Conservation (phyloP, 1,284 basidiomycete genomes). For the Boletus smithii region DNA sequence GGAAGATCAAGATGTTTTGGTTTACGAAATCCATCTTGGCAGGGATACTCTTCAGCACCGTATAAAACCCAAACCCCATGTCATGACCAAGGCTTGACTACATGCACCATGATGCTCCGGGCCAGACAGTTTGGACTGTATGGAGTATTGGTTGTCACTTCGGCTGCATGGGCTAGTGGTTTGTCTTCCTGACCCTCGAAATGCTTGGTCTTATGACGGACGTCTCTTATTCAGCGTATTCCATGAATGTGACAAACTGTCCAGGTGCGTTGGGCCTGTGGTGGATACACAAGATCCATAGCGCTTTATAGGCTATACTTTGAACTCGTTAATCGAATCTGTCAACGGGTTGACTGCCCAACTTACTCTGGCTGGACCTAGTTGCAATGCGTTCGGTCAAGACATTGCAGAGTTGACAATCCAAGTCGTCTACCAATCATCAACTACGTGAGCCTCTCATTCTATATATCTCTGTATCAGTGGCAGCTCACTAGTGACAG, state of each 20-base stretch:
- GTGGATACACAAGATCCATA: neutral
- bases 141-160: neutral
- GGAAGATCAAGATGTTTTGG: too few species aligned
- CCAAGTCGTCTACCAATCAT: slow-evolving; percentile 62
- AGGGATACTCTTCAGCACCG: too few species aligned
- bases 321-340: slow-evolving; percentile 46
- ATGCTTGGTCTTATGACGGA: neutral
- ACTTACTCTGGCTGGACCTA: slow-evolving; percentile 52
- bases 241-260: slow-evolving; percentile 24
- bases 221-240: slow-evolving; percentile 9
- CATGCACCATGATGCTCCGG: too few species aligned
- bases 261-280: slow-evolving; percentile 17
- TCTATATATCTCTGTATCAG: neutral
- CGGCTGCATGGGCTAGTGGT: slow-evolving; percentile 5
- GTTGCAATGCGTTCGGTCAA: slow-evolving; percentile 70
- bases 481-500: slow-evolving; percentile 32
- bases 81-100: too few species aligned
- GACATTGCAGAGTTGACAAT: slow-evolving; percentile 64
- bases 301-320: slow-evolving; percentile 44
- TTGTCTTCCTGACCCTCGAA: neutral
- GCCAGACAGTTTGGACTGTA: neutral
- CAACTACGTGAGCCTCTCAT: slow-evolving; percentile 41
- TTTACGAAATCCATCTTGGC: too few species aligned
- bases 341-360: slow-evolving; percentile 52
- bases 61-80: neutral